Conservation (phyloP, 768 basidiomycete genomes). For the Mycena leptocephala region DNA sequence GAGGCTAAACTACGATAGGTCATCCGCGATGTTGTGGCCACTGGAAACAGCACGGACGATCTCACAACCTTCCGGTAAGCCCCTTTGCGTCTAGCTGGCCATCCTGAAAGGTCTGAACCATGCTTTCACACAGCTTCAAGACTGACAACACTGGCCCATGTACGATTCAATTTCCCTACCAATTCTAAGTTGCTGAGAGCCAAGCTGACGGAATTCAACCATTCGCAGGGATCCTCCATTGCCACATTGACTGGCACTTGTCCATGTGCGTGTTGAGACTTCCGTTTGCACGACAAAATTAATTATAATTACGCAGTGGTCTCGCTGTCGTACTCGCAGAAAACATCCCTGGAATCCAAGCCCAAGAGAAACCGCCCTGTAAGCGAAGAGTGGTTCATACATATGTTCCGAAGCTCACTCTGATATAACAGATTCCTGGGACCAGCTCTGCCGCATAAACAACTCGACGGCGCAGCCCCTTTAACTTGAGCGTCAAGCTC, state of each 20-base stretch:
- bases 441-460: not conserved
- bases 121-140: constrained; percentile 24
- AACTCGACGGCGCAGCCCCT: not conserved
- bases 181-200: constrained; percentile 22
- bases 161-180: constrained; percentile 53
- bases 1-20: not conserved
- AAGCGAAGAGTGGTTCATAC: not conserved
- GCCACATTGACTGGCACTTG: constrained; percentile 58
- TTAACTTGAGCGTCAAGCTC: no score
- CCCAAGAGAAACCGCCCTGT: constrained; percentile 23
- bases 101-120: not conserved
- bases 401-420: not conserved
- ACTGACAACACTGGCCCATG: constrained; percentile 55
- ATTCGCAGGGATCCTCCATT: constrained; percentile 49
- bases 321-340: constrained; percentile 39
- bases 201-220: no score
- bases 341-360: constrained; percentile 18
- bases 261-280: constrained; percentile 43
- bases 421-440: not conserved
- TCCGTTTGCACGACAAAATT: constrained; percentile 36
- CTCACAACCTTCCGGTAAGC: constrained; percentile 56
- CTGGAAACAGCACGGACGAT: constrained; percentile 41
- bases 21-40: constrained; percentile 67
- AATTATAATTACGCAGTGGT: constrained; percentile 38
- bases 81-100: not conserved